phyloP scores from a whole-genome alignment of 306 rosid genomes.

The Sicyos edulis region DNA sequence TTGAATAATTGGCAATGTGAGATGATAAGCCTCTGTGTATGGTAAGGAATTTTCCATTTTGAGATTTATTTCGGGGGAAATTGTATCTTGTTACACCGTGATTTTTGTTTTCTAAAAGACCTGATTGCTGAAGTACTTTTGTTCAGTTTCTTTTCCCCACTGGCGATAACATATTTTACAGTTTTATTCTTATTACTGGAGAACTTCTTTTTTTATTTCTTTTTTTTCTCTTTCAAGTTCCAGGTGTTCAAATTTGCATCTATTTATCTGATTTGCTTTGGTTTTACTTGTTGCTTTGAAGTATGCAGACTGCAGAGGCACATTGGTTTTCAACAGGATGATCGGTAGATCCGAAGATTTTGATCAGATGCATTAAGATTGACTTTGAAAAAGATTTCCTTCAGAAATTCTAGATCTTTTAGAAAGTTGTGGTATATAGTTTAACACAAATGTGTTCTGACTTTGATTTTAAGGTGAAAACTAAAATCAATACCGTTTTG shows the following conservation, averaged over 20 bases:
- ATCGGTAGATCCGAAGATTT: neutral
- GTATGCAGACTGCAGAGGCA: neutral
- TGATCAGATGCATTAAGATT: constrained; percentile 11
- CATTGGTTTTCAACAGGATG: constrained; percentile 16
- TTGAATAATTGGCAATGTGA: neutral
- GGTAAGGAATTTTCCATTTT: no score
- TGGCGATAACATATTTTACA: neutral
- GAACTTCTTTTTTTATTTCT: neutral
- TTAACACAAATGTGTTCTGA: constrained; percentile 13
- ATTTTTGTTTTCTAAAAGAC: neutral
- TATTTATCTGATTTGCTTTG: constrained; percentile 9
- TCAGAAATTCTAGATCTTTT: neutral
- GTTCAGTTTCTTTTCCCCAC: neutral
- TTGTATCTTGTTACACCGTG: neutral
- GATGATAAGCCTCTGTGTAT: neutral
- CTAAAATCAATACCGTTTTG: neutral
- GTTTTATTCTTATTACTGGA: neutral
- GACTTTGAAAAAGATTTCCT: neutral
- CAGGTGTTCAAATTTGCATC: neutral
- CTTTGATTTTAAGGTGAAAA: neutral
- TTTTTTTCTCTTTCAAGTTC: neutral
- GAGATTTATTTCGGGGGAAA: no score
- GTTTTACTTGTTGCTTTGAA: constrained; percentile 15
- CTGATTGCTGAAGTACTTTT: neutral
- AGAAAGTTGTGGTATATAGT: neutral